These are phyloP conservation scores for Nakazawaea holstii DNA, from an alignment of 805 yeast species.

Conservation along the genomic window DNA sequence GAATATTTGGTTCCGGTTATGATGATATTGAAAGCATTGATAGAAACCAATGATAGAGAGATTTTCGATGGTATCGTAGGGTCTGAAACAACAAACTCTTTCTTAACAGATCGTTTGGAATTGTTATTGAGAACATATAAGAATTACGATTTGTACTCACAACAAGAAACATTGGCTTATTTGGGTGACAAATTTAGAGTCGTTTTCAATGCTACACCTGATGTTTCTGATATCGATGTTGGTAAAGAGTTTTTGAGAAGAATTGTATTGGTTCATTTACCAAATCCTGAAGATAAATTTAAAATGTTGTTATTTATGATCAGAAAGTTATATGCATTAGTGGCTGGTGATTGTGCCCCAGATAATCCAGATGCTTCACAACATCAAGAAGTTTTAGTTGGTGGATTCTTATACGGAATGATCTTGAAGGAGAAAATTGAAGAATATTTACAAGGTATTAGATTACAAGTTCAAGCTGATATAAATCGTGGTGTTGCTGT, in stretches of 20 bases:
- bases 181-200: conserved; percentile 95
- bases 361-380: conserved; percentile 99
- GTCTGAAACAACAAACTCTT: conserved; percentile 78
- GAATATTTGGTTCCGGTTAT: conserved; percentile 91
- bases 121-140: conserved; percentile 85
- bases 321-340: conserved; percentile 88
- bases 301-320: conserved; percentile 89
- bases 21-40: conserved; percentile 86
- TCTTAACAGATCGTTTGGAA: conserved; percentile 97
- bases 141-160: conserved; percentile 68
- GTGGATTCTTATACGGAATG: conserved; percentile 96
- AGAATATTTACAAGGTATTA: conserved; percentile 75
- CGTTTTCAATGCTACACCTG: conserved; percentile 85
- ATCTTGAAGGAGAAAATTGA: conserved; percentile 94
- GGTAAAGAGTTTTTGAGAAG: conserved; percentile 79
- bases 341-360: conserved; percentile 94
- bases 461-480: conserved; percentile 72
- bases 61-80: conserved; percentile 96
- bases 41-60: conserved; percentile 89
- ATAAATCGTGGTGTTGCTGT: conserved; percentile 75
- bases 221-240: conserved; percentile 82
- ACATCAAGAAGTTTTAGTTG: conserved; percentile 93
- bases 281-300: conserved; percentile 72
- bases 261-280: conserved; percentile 86
- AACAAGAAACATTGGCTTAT: conserved; percentile 87